These are phyloP conservation scores for Coprinellus micaceus DNA, from an alignment of 768 basidiomycete genomes.

Conservation along the genomic window DNA sequence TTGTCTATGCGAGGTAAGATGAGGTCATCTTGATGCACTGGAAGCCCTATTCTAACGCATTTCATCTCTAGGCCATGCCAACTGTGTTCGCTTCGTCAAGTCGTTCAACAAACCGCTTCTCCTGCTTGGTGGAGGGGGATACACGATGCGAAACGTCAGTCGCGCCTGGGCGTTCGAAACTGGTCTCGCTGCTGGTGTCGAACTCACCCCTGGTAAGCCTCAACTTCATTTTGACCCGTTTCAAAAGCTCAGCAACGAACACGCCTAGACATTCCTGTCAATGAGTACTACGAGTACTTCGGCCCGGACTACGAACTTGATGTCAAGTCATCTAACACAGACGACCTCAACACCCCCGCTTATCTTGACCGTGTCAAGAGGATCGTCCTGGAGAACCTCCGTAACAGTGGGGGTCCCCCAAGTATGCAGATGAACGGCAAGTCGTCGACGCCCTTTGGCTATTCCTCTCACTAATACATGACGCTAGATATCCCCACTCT, in stretches of 20 bases:
- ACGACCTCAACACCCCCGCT: constrained; percentile 89
- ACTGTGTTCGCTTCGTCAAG: constrained; percentile 96
- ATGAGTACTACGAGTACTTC: constrained; percentile 99
- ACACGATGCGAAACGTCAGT: constrained; percentile 97
- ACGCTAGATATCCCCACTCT: constrained; percentile 73
- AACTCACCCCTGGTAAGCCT: constrained; percentile 72
- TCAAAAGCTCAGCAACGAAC: not conserved
- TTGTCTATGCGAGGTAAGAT: constrained; percentile 84
- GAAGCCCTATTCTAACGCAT: not conserved
- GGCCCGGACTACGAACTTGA: constrained; percentile 96
- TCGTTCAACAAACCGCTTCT: constrained; percentile 93
- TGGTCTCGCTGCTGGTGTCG: constrained; percentile 94
- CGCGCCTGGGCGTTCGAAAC: constrained; percentile 98
- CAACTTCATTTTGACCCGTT: not conserved
- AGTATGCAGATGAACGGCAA: constrained; percentile 88
- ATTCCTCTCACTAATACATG: too few relatives aligned
- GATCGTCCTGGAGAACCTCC: constrained; percentile 88
- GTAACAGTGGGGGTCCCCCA: constrained; percentile 83
- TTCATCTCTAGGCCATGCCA: constrained; percentile 63
- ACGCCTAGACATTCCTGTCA: constrained; percentile 84
- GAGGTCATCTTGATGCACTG: not conserved
- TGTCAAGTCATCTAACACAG: constrained; percentile 90
- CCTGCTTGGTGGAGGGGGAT: constrained; percentile 94
- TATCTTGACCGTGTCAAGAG: constrained; percentile 92
- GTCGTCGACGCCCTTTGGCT: constrained; percentile 14